Evolutionary conservation across 2,329 filamentous ascomycete genomes (phyloP).

Genomic region (Juglanconis juglandina): DNA sequence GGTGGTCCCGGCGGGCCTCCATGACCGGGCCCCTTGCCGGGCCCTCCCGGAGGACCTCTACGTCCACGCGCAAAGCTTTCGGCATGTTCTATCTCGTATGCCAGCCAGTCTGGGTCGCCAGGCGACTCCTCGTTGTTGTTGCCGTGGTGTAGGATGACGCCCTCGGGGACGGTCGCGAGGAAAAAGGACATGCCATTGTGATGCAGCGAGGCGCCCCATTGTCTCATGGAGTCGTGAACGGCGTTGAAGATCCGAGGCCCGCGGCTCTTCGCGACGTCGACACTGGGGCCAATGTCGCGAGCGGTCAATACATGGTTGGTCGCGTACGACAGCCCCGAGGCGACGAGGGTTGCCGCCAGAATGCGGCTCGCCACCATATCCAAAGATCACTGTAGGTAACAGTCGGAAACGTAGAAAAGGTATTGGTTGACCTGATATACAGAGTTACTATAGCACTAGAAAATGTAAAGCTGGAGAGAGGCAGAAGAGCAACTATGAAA

Average conservation of each 20-base stretch:
- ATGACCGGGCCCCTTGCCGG: not conserved
- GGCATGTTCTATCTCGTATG: conserved; percentile 74
- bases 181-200: conserved; percentile 77
- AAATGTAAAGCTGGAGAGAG: no score
- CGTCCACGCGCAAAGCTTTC: conserved; percentile 53
- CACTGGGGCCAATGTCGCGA: conserved; percentile 30
- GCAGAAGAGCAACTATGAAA: no score
- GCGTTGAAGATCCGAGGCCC: conserved; percentile 69
- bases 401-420: no score
- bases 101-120: conserved; percentile 63
- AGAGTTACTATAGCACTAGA: no score
- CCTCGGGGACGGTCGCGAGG: conserved; percentile 60
- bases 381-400: not conserved
- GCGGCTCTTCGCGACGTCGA: conserved; percentile 43
- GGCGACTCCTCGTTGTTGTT: conserved; percentile 43
- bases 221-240: conserved; percentile 67
- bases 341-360: conserved; percentile 7
- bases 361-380: conserved; percentile 10
- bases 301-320: not conserved
- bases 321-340: conserved; percentile 5
- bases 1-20: not conserved
- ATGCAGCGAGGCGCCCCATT: conserved; percentile 69
- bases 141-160: conserved; percentile 68
- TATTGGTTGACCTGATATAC: no score
- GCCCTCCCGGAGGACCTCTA: not conserved